These are phyloP conservation scores for Blastomyces parvus DNA, from an alignment of 2,329 filamentous ascomycete species.

Conservation along the genomic window DNA sequence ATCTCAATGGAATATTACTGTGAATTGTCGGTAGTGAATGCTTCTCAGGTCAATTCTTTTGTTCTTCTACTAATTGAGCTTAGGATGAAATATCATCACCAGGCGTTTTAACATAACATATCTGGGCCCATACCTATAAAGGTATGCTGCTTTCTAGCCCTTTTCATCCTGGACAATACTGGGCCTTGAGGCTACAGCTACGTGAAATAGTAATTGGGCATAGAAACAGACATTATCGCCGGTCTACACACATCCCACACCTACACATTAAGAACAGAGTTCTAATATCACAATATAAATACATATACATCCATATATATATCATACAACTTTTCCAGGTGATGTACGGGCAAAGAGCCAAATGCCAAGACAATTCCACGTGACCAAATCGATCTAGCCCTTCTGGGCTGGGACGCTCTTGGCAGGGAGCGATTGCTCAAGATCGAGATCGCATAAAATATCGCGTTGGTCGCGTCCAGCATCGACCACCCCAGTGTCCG, in stretches of 20 bases:
- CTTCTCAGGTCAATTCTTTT: background rate
- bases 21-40: background rate
- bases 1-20: background rate
- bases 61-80: too few relatives aligned
- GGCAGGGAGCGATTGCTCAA: background rate
- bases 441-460: background rate
- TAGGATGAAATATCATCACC: too few relatives aligned
- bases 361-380: background rate
- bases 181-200: too few relatives aligned
- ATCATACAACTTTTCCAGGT: too few relatives aligned
- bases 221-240: background rate
- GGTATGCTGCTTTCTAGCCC: too few relatives aligned
- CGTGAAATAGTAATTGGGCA: too few relatives aligned
- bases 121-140: too few relatives aligned
- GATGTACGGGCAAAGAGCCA: too few relatives aligned
- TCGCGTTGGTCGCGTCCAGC: constrained; percentile 3
- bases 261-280: background rate
- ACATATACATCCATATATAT: too few relatives aligned
- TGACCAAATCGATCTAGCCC: background rate
- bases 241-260: background rate
- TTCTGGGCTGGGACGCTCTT: background rate
- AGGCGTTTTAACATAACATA: too few relatives aligned
- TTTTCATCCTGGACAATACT: too few relatives aligned
- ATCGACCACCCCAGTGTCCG: background rate
- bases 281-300: background rate